Percentiles rank a stretch among this genome's conserved stretches.
phyloP scores from a whole-genome alignment of 371 early-diverging fungal species.

The Quaeritorhiza haematococci region DNA sequence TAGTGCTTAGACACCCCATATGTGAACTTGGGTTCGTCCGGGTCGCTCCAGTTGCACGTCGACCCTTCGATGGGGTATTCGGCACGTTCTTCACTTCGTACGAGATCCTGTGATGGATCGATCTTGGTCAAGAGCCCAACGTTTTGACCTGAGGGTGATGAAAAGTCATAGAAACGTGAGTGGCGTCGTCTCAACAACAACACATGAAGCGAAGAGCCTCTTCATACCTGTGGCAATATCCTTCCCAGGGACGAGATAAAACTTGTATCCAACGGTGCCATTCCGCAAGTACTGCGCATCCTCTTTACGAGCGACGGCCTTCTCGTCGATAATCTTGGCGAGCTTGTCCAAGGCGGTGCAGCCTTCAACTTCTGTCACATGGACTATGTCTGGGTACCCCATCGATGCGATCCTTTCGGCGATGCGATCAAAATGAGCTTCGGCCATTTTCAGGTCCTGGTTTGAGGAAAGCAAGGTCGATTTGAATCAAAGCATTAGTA shows the following conservation, averaged over 20 bases:
- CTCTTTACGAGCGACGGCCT: neutral
- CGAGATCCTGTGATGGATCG: conserved; percentile 1
- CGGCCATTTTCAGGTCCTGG: conserved; percentile 6
- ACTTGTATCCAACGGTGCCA: too few species aligned
- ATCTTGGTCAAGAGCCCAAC: conserved; percentile 9
- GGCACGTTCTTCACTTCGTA: conserved; percentile 11
- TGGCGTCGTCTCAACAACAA: too few species aligned
- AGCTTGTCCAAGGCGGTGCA: conserved; percentile 8
- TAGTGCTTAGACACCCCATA: conserved; percentile 10
- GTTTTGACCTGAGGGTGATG: conserved; percentile 7
- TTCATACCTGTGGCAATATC: conserved; percentile 9
- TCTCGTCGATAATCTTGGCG: conserved; percentile 2
- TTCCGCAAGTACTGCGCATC: too few species aligned
- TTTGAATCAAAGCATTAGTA: too few species aligned
- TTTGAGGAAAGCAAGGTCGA: too few species aligned
- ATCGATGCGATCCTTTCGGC: conserved; percentile 5
- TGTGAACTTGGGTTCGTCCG: conserved; percentile 2
- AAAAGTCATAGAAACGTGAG: too few species aligned
- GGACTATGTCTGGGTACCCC: conserved; percentile 9
- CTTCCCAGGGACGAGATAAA: conserved; percentile 10
- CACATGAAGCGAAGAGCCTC: too few species aligned
- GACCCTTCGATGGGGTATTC: conserved; percentile 9
- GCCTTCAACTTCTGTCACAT: conserved; percentile 10
- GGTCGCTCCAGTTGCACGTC: neutral
- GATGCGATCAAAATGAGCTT: neutral